Evolutionary conservation across 306 rosid genomes (phyloP).

Genomic region (Citrullus amarus): DNA sequence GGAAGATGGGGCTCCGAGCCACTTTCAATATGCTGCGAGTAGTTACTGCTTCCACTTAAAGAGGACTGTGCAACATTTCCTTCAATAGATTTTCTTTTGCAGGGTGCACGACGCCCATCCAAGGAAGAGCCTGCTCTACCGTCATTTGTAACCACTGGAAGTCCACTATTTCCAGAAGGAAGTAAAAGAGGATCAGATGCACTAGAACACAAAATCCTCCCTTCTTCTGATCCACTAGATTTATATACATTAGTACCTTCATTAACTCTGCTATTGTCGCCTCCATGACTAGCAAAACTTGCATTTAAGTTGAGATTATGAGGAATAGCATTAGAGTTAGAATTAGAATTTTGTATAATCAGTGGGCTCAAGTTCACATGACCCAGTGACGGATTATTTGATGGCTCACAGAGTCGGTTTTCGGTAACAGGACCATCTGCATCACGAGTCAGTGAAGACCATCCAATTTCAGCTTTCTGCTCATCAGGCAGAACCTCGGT

Average conservation of each 20-base stretch:
- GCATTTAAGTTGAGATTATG: conserved; percentile 60
- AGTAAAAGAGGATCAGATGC: conserved; percentile 43
- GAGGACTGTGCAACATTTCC: conserved; percentile 60
- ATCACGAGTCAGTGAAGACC: conserved; percentile 48
- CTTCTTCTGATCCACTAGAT: conserved; percentile 45
- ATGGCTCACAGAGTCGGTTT: conserved; percentile 37
- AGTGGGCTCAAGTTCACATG: conserved; percentile 37
- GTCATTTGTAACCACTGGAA: conserved; percentile 36
- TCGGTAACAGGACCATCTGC: conserved; percentile 42
- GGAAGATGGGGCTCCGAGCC: conserved; percentile 15
- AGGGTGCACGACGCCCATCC: conserved; percentile 58
- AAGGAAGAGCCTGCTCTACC: conserved; percentile 56
- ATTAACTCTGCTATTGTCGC: conserved; percentile 26
- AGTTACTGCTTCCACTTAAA: conserved; percentile 58
- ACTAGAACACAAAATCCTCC: conserved; percentile 28
- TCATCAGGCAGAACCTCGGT: conserved; percentile 33
- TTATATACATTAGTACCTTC: conserved; percentile 42
- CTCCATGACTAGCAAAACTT: conserved; percentile 30
- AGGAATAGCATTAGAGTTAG: conserved; percentile 38
- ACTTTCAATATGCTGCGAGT: conserved; percentile 46
- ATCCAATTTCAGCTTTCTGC: conserved; percentile 60
- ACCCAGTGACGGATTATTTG: conserved; percentile 36
- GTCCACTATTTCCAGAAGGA: conserved; percentile 41
- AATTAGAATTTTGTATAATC: conserved; percentile 39
- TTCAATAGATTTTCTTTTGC: conserved; percentile 82